These are phyloP conservation scores for Stentor roeselii DNA, from an alignment of 73 alveolate genomes.

Conservation along the genomic window DNA sequence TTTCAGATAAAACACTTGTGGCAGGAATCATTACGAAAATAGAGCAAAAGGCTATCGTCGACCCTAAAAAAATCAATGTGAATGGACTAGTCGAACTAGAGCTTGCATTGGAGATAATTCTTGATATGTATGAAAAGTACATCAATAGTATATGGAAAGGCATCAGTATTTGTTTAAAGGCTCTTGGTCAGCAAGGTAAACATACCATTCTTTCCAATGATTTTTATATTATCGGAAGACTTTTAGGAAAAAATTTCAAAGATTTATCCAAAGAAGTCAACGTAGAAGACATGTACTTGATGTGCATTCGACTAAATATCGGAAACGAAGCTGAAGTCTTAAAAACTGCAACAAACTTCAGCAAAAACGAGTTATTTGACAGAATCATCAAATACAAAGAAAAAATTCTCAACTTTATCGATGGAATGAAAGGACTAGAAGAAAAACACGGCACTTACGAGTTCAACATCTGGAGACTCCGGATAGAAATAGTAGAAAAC, in stretches of 20 bases:
- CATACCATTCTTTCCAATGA: neutral
- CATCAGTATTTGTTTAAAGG: neutral
- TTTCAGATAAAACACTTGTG: neutral
- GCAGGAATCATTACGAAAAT: neutral
- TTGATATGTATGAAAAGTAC: conserved; percentile 11
- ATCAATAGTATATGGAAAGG: neutral
- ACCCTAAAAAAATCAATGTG: conserved; percentile 12
- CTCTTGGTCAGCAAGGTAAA: neutral
- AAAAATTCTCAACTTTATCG: neutral
- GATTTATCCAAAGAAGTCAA: neutral
- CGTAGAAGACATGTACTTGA: neutral
- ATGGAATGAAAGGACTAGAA: neutral
- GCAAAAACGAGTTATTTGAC: neutral
- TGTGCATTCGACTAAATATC: neutral
- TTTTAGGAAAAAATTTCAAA: neutral
- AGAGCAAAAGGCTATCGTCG: neutral
- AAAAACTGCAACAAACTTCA: neutral
- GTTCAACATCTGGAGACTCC: neutral
- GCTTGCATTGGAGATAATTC: neutral
- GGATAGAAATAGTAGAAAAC: neutral
- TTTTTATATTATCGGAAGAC: neutral
- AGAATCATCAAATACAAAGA: neutral
- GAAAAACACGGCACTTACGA: neutral
- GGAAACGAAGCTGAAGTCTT: neutral
- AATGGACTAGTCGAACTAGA: conserved; percentile 5